Conservation (phyloP, 306 rosid species). For the Castanopsis chinensis region DNA sequence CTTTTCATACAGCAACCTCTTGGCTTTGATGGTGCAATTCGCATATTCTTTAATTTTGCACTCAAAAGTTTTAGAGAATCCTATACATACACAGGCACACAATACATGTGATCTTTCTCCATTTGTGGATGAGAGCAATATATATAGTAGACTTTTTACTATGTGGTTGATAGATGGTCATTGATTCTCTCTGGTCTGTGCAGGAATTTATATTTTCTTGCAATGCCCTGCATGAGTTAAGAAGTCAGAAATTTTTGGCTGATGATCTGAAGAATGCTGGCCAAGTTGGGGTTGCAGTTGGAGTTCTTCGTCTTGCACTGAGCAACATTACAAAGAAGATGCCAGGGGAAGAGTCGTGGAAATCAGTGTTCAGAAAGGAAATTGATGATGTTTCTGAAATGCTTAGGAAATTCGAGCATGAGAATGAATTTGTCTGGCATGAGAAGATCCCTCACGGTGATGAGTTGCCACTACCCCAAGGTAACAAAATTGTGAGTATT, state of each 20-base stretch:
- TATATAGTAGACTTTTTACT: neutral
- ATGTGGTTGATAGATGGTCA: constrained; percentile 5
- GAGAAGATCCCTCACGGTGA: constrained; percentile 46
- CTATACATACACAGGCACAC: neutral
- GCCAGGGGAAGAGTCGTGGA: constrained; percentile 53
- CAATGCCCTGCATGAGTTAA: constrained; percentile 59
- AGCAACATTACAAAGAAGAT: constrained; percentile 33
- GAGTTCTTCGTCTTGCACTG: constrained; percentile 52
- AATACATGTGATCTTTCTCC: neutral
- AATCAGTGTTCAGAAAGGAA: constrained; percentile 39
- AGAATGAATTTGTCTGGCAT: constrained; percentile 72
- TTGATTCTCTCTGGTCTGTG: constrained; percentile 8
- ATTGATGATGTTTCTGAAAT: constrained; percentile 44
- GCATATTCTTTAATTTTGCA: neutral
- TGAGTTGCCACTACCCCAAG: constrained; percentile 45
- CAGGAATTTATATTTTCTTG: constrained; percentile 64
- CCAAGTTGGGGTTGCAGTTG: constrained; percentile 59
- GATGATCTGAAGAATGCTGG: constrained; percentile 47
- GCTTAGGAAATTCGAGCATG: constrained; percentile 56
- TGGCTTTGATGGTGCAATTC: neutral
- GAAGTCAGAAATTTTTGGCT: constrained; percentile 49
- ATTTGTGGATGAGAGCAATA: neutral
- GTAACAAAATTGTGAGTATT: constrained; percentile 51
- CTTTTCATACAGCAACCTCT: neutral
- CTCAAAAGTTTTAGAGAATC: neutral